Base-by-base conservation (phyloP, 805 yeast genomes). In the Cyberlindnera meyerae region DNA sequence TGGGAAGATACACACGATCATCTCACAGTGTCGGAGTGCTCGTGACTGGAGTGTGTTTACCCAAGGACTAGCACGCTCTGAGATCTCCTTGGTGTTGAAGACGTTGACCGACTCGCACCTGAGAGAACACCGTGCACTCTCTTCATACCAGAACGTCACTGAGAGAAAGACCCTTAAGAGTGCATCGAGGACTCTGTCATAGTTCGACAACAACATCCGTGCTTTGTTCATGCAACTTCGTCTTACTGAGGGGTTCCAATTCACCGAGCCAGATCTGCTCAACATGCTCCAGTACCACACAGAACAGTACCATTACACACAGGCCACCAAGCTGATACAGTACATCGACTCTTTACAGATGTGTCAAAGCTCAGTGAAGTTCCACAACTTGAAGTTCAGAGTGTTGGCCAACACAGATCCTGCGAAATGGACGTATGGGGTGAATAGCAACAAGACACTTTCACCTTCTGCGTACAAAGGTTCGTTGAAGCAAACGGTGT, bases 351-450 rank as follows among this genome's bases (percentile, higher is more conserved):
- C 33, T 6, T 29, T 18, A 8, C 15, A 27, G 12, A 14, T 11
- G 1, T 34, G 36, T 27, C 25, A 31, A 18, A 26, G 31, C 26
- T 40, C 51, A 5, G 34, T 47, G 18, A 29, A 20, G 5, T 48
- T 27, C 27, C 43, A 48, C 18, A 52, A 48, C 21, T 21, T 31
- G 13, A 50, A 38, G 34, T 18, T 52, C 12, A 35, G 40, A 25
- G 36, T 47, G 1, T 20, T 47, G 9, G 54, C 46, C 5, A 42
- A 39, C 13, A 45, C 54, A 1, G 37, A 42, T 17, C 49, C 52
- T 4, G 27, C 33, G 11, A 32, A 14, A 7, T 49, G 54, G 54
- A 33, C 30, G 25, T 13, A 34, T 11, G 14, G 18, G 54, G 31
- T 30, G 25, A n/a, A 34, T 11, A n/a, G 18, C 3, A 31, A 32